Evolutionary conservation across 371 early-diverging fungal genomes (phyloP).

Genomic region (Cokeromyces recurvatus): DNA sequence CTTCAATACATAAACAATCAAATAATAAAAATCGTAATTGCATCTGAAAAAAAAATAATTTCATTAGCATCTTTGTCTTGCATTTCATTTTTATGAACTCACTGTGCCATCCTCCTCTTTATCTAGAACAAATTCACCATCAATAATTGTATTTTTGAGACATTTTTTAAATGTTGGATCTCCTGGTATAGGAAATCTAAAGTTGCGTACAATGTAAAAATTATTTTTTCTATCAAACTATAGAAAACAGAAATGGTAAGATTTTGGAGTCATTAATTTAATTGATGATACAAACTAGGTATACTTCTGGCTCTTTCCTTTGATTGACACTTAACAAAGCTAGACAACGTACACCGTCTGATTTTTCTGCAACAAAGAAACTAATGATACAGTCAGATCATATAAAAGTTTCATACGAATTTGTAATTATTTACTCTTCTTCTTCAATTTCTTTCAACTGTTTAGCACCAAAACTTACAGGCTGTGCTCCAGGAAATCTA

Average conservation of each 20-base stretch:
- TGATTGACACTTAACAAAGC: constrained; percentile 53
- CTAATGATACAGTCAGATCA: constrained; percentile 21
- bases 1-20: constrained; percentile 68
- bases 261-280: neutral
- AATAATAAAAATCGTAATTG: constrained; percentile 62
- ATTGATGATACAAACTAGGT: constrained; percentile 49
- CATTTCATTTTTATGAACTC: constrained; percentile 4
- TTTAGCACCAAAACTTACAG: constrained; percentile 77
- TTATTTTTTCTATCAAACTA: constrained; percentile 89
- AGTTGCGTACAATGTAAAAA: constrained; percentile 57
- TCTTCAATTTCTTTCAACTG: constrained; percentile 69
- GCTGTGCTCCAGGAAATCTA: constrained; percentile 93
- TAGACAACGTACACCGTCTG: constrained; percentile 93
- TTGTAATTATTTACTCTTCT: constrained; percentile 62
- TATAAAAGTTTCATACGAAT: no score
- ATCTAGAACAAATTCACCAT: constrained; percentile 90
- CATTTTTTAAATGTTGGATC: constrained; percentile 38
- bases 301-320: constrained; percentile 53
- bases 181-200: constrained; percentile 67
- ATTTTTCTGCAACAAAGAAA: constrained; percentile 97
- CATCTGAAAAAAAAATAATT: constrained; percentile 9
- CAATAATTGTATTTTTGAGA: constrained; percentile 80
- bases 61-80: neutral
- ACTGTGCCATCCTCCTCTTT: constrained; percentile 57
- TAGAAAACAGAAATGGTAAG: no score